Evolutionary conservation across 2,329 filamentous ascomycete genomes (phyloP), one percentile per base, ranked within the genome.

Genomic region (Colletotrichum theobromicola): DNA sequence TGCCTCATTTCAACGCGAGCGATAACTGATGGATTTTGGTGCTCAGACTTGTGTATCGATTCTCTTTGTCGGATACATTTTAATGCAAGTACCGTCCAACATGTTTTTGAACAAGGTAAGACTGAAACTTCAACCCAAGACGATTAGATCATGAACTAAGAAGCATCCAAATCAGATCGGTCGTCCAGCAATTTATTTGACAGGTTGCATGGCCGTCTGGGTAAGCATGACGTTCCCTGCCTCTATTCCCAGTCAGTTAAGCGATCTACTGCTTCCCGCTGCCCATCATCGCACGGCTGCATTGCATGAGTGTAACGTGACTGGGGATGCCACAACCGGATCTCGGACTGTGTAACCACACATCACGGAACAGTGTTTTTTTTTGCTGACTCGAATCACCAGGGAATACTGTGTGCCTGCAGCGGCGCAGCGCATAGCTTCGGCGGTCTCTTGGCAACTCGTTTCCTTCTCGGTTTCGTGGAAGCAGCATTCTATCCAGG

Each of bases 181-280:
- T n/a, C 73, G 75, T 13, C 76, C 76, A 1, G 63, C 72, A 2
- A 30, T 34, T 3, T 76, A 76, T 7, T 35, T 77, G 28, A 26
- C 72, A 13, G 53, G 32, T 9, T 76, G 72, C 61, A 77, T 77
- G 76, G 70, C 60, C 10, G 61, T 74, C 67, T 81, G 80, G 80
- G 80, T 80, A 32, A 73, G 80, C 10, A 76, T 76, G 21, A 82
- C 82, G 6, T 70, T 81, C 30, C 42, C 77, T 76, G 12, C 60
- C 75, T 16, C 76, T 74, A 28, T 82, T 83, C 58, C 78, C 83
- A 3, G 77, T 86, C 6, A 84, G 84, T 72, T 88, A 86, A 77
- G 84, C 77, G 71, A 74, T 72, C 7, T 15, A 72, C 26, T 72
- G 0, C 76, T 64, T 73, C 74, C 16, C 15, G 67, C 60, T n/a